These are phyloP conservation scores for Colletotrichum lentis DNA, from an alignment of 2,329 filamentous ascomycete species.

Conservation along the genomic window DNA sequence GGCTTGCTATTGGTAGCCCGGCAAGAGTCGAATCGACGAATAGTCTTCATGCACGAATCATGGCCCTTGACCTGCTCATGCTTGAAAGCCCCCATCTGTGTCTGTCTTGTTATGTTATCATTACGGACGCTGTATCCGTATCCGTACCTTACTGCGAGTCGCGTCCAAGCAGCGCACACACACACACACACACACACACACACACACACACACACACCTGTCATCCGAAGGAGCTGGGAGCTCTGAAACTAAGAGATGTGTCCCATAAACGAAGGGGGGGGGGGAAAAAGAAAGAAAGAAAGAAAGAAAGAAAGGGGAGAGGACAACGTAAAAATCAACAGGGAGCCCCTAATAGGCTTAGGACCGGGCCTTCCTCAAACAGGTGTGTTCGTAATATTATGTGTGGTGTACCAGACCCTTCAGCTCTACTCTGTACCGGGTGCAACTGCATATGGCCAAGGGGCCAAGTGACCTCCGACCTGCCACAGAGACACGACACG, in stretches of 20 bases:
- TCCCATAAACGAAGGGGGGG: background rate
- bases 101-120: background rate
- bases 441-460: constrained; percentile 4
- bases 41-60: constrained; percentile 22
- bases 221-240: background rate
- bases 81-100: background rate
- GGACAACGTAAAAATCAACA: background rate
- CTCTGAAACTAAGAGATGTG: too few species aligned
- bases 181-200: background rate
- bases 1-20: constrained; percentile 4
- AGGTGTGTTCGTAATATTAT: background rate
- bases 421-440: constrained; percentile 20
- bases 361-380: constrained; percentile 14
- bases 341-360: constrained; percentile 29
- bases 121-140: too few species aligned
- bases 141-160: background rate
- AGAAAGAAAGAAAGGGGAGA: too few species aligned
- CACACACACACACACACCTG: background rate
- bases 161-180: background rate
- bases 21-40: constrained; percentile 11
- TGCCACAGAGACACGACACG: too few species aligned
- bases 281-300: too few species aligned
- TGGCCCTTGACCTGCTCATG: background rate
- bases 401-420: constrained; percentile 21
- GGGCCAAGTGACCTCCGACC: too few species aligned